These are phyloP conservation scores for Meyerozyma smithsonii DNA, from an alignment of 1,139 yeast genomes.

Conservation along the genomic window DNA sequence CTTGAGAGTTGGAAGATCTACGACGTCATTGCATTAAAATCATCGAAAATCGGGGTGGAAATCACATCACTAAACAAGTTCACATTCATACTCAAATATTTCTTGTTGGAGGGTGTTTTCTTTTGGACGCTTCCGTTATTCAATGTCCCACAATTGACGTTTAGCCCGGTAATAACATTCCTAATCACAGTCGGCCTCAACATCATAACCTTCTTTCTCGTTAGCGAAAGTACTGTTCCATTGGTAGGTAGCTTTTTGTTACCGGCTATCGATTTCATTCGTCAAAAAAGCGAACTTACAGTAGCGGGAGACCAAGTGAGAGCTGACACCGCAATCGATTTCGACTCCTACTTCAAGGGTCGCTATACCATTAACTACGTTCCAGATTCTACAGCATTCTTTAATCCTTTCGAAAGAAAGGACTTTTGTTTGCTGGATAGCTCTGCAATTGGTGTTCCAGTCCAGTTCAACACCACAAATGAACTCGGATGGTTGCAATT, in stretches of 20 bases:
- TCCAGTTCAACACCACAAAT: conserved; percentile 76
- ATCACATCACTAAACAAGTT: conserved; percentile 39
- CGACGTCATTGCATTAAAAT: conserved; percentile 51
- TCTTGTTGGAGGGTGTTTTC: conserved; percentile 65
- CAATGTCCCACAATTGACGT: conserved; percentile 68
- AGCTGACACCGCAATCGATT: conserved; percentile 45
- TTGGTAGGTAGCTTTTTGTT: conserved; percentile 27
- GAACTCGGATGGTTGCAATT: conserved; percentile 68
- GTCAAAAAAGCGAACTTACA: conserved; percentile 56
- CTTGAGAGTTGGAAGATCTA: conserved; percentile 80
- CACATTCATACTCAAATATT: conserved; percentile 64
- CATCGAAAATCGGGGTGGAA: conserved; percentile 22
- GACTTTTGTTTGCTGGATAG: conserved; percentile 50
- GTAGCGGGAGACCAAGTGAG: conserved; percentile 55
- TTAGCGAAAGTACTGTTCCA: conserved; percentile 36
- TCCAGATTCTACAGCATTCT: conserved; percentile 84
- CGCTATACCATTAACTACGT: conserved; percentile 79
- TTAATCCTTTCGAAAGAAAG: conserved; percentile 70
- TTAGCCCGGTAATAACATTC: conserved; percentile 50
- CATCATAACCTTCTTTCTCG: conserved; percentile 36
- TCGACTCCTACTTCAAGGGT: conserved; percentile 77
- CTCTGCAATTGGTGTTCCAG: conserved; percentile 48
- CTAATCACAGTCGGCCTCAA: conserved; percentile 35
- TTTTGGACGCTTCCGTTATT: conserved; percentile 68
- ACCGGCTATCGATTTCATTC: conserved; percentile 45